Base-by-base conservation (phyloP, 129 eudicot species). In the carrot (Daucus carota) region DNA sequence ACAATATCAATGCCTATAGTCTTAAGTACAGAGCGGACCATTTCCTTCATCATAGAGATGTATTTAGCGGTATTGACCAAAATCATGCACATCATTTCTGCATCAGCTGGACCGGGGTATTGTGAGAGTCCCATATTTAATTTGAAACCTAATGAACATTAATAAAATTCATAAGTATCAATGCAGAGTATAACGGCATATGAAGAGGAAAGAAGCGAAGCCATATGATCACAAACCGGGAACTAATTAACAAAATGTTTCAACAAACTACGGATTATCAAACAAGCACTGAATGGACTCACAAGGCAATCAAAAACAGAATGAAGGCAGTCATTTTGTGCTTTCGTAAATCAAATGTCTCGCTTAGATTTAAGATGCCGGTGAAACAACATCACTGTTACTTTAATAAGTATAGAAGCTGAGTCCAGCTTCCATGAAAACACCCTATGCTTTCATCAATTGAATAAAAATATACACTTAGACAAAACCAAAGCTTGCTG, bases 21-120 rank as follows among this genome's bases (percentile, higher is more conserved):
- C 24, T 84, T 84, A 68, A 92, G 94, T 77, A 90, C 80, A 12
- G 91, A 85, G n/a, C 91, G 83, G 45, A 92, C 78, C 26, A 92
- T 70, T 66, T 90, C 91, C 70, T 88, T 88, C 76, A 92, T 81
- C 28, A 84, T 82, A 11, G 92, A 83, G 31, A 90, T 86, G 69
- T 92, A 88, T 71, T 86, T 90, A 38, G 87, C 98, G 10, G 96
- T 85, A 86, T 90, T 90, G 29, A 91, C 90, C 42, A 92, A 81
- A 69, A 92, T 90, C 38, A 88, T 83, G 57, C 96, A 92, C 0
- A 92, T 79, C 57, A 92, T 86, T 26, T 96, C 96, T 3, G 90
- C 95, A 57, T 92, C 98, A 11, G 90, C 80, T 38, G 98, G 93
- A 45, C 78, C 76, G 73, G 85, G 86, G 85, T 86, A 90, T 48